A percentile compares a stretch with the other conserved stretches of the same genome.
These are phyloP conservation scores for Calocybe indica DNA, from an alignment of 768 basidiomycete genomes.

Conservation along the genomic window DNA sequence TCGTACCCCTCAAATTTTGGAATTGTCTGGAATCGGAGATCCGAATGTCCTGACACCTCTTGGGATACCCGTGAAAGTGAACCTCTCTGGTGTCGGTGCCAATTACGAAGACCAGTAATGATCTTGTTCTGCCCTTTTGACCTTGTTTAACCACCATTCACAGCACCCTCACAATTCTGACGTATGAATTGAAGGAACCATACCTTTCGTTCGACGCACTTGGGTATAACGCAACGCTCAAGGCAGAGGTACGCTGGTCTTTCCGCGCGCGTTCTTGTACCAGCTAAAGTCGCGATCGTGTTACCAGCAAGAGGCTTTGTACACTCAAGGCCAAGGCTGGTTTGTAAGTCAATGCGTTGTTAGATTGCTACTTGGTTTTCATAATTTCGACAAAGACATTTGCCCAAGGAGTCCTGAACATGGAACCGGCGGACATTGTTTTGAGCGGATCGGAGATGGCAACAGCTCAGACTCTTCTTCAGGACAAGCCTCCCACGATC, in stretches of 20 bases:
- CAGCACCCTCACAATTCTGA: conserved; percentile 22
- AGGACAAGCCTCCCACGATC: conserved; percentile 20
- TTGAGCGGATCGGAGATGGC: conserved; percentile 16
- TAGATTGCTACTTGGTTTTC: not conserved
- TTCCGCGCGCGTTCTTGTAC: not conserved
- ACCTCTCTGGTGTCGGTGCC: conserved; percentile 25
- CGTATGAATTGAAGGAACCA: conserved; percentile 22
- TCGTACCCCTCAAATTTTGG: conserved; percentile 29
- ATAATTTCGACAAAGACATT: conserved; percentile 18
- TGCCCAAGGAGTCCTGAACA: conserved; percentile 20
- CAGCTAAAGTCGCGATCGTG: not conserved
- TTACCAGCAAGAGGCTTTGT: conserved; percentile 21
- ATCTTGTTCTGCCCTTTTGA: not conserved
- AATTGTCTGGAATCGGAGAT: conserved; percentile 26
- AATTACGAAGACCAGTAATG: conserved; percentile 29
- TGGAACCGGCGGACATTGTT: conserved; percentile 20
- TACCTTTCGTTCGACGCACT: conserved; percentile 25
- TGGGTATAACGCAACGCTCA: conserved; percentile 19
- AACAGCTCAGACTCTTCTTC: conserved; percentile 15
- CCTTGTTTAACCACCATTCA: not conserved
- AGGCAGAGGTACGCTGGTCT: conserved; percentile 14
- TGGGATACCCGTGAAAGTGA: conserved; percentile 21
- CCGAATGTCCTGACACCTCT: conserved; percentile 10
- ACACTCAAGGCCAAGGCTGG: conserved; percentile 20
- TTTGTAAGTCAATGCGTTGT: conserved; percentile 13